These are phyloP conservation scores for Kluyveromyces lactis DNA, from an alignment of 805 yeast genomes.

Conservation along the genomic window DNA sequence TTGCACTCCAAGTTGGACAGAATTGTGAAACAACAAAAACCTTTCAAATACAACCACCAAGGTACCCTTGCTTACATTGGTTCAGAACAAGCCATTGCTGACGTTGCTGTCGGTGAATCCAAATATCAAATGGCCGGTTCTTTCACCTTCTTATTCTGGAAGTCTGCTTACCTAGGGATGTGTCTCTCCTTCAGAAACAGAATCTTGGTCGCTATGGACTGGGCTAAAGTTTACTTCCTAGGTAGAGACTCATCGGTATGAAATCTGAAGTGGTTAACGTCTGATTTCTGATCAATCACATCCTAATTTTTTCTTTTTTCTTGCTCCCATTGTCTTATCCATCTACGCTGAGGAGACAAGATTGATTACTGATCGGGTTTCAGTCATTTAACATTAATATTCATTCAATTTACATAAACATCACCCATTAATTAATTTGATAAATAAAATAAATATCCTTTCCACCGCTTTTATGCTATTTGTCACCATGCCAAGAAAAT, in stretches of 20 bases:
- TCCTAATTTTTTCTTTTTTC: too few species aligned
- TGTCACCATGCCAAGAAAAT: too few species aligned
- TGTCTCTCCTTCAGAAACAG: slow-evolving; percentile 84
- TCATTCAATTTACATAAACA: too few species aligned
- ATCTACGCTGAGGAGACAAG: too few species aligned
- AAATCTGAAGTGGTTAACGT: too few species aligned
- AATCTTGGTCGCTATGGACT: slow-evolving; percentile 75
- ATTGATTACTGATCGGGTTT: too few species aligned
- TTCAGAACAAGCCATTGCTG: slow-evolving; percentile 89
- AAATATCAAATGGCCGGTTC: slow-evolving; percentile 78
- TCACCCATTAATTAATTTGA: too few species aligned
- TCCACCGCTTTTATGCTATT: too few species aligned
- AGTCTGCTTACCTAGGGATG: slow-evolving; percentile 89
- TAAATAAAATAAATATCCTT: too few species aligned
- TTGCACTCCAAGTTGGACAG: slow-evolving; percentile 38
- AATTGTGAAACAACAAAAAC: slow-evolving; percentile 34
- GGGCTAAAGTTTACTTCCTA: slow-evolving; percentile 79
- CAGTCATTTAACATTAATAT: too few species aligned
- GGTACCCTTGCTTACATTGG: slow-evolving; percentile 96
- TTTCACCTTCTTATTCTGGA: slow-evolving; percentile 88
- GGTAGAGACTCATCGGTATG: slow-evolving; percentile 69
- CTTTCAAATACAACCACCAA: slow-evolving; percentile 77
- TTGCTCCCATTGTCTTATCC: too few species aligned
- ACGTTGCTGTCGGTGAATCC: slow-evolving; percentile 67
- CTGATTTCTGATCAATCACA: too few species aligned